Evolutionary conservation across 2,329 filamentous ascomycete species (phyloP).

Genomic region (Anisogramma anomala): DNA sequence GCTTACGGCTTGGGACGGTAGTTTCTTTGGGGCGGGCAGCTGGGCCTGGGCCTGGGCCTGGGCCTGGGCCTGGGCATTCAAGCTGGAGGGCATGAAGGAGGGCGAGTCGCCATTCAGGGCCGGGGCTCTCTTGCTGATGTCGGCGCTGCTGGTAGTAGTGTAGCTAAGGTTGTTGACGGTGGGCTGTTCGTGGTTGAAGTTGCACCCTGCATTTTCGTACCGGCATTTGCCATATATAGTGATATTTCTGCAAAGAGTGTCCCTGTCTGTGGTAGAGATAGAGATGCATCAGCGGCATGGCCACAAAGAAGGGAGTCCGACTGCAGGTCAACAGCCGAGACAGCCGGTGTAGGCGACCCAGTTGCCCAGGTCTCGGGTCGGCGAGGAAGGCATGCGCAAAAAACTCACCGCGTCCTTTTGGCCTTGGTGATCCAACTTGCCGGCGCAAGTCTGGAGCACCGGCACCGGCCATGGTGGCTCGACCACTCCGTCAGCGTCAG

Average conservation of each 20-base stretch:
- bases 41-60: too few relatives aligned
- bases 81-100: slow-evolving; percentile 67
- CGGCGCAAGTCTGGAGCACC: slow-evolving; percentile 34
- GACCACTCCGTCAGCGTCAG: slow-evolving; percentile 19
- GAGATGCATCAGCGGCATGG: slow-evolving; percentile 13
- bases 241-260: slow-evolving; percentile 84
- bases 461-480: slow-evolving; percentile 14
- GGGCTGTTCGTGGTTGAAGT: slow-evolving; percentile 70
- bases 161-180: slow-evolving; percentile 2
- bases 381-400: slow-evolving; percentile 5
- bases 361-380: too few relatives aligned
- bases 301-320: too few relatives aligned
- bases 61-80: too few relatives aligned
- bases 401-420: slow-evolving; percentile 43
- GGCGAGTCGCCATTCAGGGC: slow-evolving; percentile 91
- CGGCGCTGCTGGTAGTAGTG: slow-evolving; percentile 4
- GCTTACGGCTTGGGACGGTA: slow-evolving; percentile 82
- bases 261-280: slow-evolving; percentile 47
- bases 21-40: slow-evolving; percentile 49
- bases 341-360: too few relatives aligned
- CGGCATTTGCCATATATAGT: slow-evolving; percentile 88
- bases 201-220: slow-evolving; percentile 82
- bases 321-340: too few relatives aligned
- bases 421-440: slow-evolving; percentile 44
- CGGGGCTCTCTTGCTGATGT: slow-evolving; percentile 44